Conservation (phyloP, 2,329 filamentous ascomycete genomes). For the Exophiala aquamarina region DNA sequence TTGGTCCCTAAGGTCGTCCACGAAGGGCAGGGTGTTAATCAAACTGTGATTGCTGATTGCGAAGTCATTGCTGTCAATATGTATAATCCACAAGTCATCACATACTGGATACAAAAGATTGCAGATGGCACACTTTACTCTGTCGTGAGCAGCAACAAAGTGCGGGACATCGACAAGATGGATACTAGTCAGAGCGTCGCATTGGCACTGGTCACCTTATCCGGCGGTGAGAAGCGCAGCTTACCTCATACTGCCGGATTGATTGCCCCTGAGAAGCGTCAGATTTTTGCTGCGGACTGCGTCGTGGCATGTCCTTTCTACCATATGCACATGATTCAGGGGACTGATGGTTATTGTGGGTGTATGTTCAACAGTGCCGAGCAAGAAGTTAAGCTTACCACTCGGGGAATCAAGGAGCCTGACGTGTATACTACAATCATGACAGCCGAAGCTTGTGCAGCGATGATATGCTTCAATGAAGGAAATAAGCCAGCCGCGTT, state of each 20-base stretch:
- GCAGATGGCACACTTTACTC: slow-evolving; percentile 23
- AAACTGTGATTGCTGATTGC: slow-evolving; percentile 24
- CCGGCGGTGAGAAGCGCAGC: slow-evolving; percentile 14
- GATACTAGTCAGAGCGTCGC: slow-evolving; percentile 18
- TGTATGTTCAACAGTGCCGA: slow-evolving; percentile 23
- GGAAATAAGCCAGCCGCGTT: slow-evolving; percentile 20
- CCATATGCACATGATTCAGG: slow-evolving; percentile 18
- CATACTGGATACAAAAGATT: slow-evolving; percentile 24
- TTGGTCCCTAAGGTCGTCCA: slow-evolving; percentile 24
- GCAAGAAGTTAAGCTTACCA: slow-evolving; percentile 8
- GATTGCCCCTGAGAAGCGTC: slow-evolving; percentile 12
- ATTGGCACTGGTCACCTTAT: slow-evolving; percentile 18
- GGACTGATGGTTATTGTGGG: slow-evolving; percentile 20
- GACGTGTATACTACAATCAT: slow-evolving; percentile 22
- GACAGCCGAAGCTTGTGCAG: slow-evolving; percentile 24
- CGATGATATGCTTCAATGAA: slow-evolving; percentile 25
- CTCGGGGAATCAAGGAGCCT: slow-evolving; percentile 14
- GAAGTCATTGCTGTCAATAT: slow-evolving; percentile 28
- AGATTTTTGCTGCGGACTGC: slow-evolving; percentile 20
- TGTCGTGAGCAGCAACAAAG: slow-evolving; percentile 23
- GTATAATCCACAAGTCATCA: slow-evolving; percentile 25
- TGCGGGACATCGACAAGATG: slow-evolving; percentile 26
- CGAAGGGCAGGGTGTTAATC: slow-evolving; percentile 19
- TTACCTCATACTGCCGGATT: slow-evolving; percentile 4
- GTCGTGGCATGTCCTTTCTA: slow-evolving; percentile 18